Evolutionary conservation across 768 basidiomycete species (phyloP).

Genomic region (Tephrocybe sp.): DNA sequence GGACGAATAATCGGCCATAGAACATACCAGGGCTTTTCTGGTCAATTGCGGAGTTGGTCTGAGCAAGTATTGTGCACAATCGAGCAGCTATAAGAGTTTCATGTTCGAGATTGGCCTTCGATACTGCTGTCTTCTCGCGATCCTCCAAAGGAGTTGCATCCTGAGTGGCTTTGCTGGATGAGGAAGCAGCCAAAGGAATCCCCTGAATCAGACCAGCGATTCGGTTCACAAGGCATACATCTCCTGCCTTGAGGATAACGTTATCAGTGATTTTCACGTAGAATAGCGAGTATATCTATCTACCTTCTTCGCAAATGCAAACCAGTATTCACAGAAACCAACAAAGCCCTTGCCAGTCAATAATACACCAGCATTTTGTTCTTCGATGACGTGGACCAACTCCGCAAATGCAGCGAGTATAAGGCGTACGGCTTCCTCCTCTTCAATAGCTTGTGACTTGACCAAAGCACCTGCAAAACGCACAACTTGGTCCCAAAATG

Average conservation of each 20-base stretch:
- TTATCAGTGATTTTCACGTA: not conserved
- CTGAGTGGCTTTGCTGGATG: constrained; percentile 5
- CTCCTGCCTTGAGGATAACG: constrained; percentile 36
- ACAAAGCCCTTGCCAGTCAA: constrained; percentile 51
- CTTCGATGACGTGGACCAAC: constrained; percentile 39
- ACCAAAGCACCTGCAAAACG: constrained; percentile 48
- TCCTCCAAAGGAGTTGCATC: not conserved
- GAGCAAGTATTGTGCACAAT: constrained; percentile 41
- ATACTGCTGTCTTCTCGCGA: not conserved
- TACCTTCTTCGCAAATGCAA: constrained; percentile 63
- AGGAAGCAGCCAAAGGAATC: constrained; percentile 16
- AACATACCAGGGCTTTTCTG: constrained; percentile 17
- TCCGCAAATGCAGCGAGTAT: constrained; percentile 43
- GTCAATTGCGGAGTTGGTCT: constrained; percentile 39
- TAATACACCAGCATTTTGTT: constrained; percentile 36
- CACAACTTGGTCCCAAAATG: constrained; percentile 70
- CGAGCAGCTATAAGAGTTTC: constrained; percentile 35
- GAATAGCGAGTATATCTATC: not conserved
- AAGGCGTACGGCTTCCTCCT: constrained; percentile 29
- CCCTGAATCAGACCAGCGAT: constrained; percentile 40
- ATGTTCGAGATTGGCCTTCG: constrained; percentile 8
- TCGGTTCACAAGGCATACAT: constrained; percentile 43
- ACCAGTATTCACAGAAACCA: constrained; percentile 71
- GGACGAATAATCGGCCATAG: not conserved
- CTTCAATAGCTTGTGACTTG: constrained; percentile 26